Evolutionary conservation across 2,329 filamentous ascomycete genomes (phyloP).

Genomic region (Lasiodiplodia citricola): DNA sequence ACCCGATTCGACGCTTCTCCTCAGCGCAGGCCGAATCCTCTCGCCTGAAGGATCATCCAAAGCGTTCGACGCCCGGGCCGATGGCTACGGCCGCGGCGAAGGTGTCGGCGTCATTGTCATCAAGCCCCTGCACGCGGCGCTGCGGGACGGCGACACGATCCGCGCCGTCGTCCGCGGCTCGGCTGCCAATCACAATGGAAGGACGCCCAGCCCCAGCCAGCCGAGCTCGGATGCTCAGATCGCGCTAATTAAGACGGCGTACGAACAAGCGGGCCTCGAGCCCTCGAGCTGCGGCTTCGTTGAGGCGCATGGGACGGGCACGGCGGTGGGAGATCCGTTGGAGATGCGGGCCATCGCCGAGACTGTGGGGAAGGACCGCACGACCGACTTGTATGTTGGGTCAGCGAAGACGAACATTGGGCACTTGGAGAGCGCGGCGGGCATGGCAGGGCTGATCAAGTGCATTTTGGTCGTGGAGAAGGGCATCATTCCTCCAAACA

Average conservation of each 20-base stretch:
- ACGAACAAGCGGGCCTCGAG: conserved; percentile 42
- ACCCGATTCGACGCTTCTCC: conserved; percentile 30
- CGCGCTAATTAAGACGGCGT: conserved; percentile 41
- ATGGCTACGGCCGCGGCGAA: conserved; percentile 69
- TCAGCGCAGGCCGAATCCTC: conserved; percentile 31
- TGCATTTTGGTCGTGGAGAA: conserved; percentile 35
- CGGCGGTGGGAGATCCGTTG: conserved; percentile 54
- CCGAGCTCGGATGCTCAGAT: conserved; percentile 58
- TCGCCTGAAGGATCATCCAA: conserved; percentile 43
- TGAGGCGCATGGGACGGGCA: conserved; percentile 61
- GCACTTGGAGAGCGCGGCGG: conserved; percentile 38
- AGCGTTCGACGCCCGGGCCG: conserved; percentile 58
- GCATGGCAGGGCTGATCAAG: conserved; percentile 35
- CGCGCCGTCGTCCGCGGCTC: conserved; percentile 49
- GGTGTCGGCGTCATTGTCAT: conserved; percentile 63
- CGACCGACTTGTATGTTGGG: conserved; percentile 27
- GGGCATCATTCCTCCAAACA: conserved; percentile 32
- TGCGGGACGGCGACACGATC: conserved; percentile 61
- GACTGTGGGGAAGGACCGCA: conserved; percentile 12
- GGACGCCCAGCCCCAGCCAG: conserved; percentile 56
- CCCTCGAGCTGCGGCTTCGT: conserved; percentile 27
- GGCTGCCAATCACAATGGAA: conserved; percentile 58
- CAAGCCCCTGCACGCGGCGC: conserved; percentile 63
- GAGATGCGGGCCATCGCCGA: conserved; percentile 33
- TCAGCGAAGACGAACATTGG: conserved; percentile 37